These are phyloP conservation scores for Adiantum capillusveneris DNA, from an alignment of 75 land plant genomes.

Conservation along the genomic window DNA sequence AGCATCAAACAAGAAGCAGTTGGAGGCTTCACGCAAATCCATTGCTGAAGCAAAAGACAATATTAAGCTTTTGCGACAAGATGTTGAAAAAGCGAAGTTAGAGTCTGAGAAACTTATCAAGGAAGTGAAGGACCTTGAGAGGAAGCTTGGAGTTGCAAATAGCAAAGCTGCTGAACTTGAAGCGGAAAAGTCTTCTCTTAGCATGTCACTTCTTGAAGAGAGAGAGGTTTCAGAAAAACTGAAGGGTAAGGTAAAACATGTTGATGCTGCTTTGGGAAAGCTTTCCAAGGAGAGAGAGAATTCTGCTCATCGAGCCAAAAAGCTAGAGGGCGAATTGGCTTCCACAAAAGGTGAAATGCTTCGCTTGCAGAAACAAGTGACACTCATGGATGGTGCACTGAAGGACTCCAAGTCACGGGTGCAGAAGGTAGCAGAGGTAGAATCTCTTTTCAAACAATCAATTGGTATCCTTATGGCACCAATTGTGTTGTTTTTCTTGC, in stretches of 20 bases:
- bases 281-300: conserved; percentile 53
- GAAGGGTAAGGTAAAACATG: conserved; percentile 53
- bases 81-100: conserved; percentile 61
- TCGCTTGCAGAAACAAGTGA: conserved; percentile 35
- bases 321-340: conserved; percentile 59
- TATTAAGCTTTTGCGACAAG: conserved; percentile 36
- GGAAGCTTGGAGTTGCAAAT: conserved; percentile 45
- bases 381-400: conserved; percentile 8
- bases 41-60: conserved; percentile 44
- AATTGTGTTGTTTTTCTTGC: no score
- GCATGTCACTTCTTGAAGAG: conserved; percentile 38
- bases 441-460: no score
- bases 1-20: conserved; percentile 35
- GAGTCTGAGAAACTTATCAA: conserved; percentile 62
- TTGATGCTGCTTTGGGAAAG: conserved; percentile 39
- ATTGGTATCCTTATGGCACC: no score
- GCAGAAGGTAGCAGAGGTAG: conserved; percentile 15
- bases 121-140: conserved; percentile 34
- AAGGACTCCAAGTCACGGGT: conserved; percentile 18
- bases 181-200: conserved; percentile 42
- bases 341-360: conserved; percentile 66
- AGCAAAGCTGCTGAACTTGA: conserved; percentile 33
- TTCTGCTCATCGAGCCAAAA: conserved; percentile 35
- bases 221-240: conserved; percentile 34
- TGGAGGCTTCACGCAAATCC: conserved; percentile 30